Conservation (phyloP, 352 stramenopile genomes). For the Phytophthora ohioensis region DNA sequence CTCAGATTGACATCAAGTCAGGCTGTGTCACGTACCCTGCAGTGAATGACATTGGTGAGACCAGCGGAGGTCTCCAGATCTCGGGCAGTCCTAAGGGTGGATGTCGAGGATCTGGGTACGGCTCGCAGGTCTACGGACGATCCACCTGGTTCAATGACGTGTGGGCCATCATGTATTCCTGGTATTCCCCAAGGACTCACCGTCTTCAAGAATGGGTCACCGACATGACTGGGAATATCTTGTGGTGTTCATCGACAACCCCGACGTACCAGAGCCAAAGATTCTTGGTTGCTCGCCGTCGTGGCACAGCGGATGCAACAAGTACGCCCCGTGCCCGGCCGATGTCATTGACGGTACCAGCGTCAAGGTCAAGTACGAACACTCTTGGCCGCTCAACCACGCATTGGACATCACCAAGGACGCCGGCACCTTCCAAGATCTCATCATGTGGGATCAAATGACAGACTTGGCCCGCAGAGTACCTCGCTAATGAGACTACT, state of each 20-base stretch:
- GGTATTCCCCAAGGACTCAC: slow-evolving; percentile 60
- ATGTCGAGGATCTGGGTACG: slow-evolving; percentile 37
- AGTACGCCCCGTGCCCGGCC: slow-evolving; percentile 27
- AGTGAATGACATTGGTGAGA: slow-evolving; percentile 25
- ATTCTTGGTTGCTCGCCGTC: slow-evolving; percentile 34
- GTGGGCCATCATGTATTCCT: slow-evolving; percentile 46
- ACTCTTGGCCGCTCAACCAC: slow-evolving; percentile 36
- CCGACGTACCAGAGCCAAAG: slow-evolving; percentile 20
- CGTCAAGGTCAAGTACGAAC: slow-evolving; percentile 39
- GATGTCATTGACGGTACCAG: slow-evolving; percentile 24
- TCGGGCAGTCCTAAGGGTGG: slow-evolving; percentile 13
- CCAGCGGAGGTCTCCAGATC: slow-evolving; percentile 19
- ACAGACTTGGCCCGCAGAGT: slow-evolving; percentile 21
- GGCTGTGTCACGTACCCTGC: slow-evolving; percentile 23
- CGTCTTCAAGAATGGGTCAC: slow-evolving; percentile 40
- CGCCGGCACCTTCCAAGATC: slow-evolving; percentile 23
- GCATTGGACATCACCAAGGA: slow-evolving; percentile 27
- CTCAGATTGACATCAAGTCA: slow-evolving; percentile 11
- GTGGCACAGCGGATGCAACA: slow-evolving; percentile 35
- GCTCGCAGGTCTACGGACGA: slow-evolving; percentile 42
- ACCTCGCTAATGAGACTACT: no score
- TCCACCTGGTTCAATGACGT: slow-evolving; percentile 33
- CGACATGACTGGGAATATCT: slow-evolving; percentile 56
- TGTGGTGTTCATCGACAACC: slow-evolving; percentile 52
- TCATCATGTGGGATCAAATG: slow-evolving; percentile 41